These are phyloP conservation scores for Stephanodiscus triporus DNA, from an alignment of 108 stramenopile species.

Conservation along the genomic window DNA sequence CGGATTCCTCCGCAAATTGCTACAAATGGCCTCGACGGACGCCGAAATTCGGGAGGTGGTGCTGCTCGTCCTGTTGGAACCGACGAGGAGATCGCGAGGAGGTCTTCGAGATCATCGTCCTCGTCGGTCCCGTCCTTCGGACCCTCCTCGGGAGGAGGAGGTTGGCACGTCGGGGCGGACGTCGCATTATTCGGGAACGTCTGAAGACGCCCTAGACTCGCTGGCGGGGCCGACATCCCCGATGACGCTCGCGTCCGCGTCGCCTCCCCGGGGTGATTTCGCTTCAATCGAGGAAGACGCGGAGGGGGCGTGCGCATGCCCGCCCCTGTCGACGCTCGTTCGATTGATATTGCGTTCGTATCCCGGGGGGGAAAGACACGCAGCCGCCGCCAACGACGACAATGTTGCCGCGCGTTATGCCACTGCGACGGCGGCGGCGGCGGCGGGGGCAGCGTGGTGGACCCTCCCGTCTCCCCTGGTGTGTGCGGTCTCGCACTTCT, in stretches of 20 bases:
- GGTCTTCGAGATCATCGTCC: neutral
- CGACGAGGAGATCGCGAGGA: conserved; percentile 8
- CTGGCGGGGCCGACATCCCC: no score
- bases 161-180: no score
- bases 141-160: no score
- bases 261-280: neutral
- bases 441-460: conserved; percentile 29
- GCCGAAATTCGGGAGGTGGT: conserved; percentile 33
- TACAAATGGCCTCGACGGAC: conserved; percentile 21
- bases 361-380: neutral
- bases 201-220: no score
- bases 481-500: conserved; percentile 25
- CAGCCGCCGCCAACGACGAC: neutral
- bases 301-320: conserved; percentile 8
- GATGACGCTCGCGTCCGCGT: neutral
- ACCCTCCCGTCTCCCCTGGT: conserved; percentile 37
- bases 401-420: neutral
- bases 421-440: neutral
- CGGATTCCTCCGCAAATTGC: conserved; percentile 24
- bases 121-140: neutral
- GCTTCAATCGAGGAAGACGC: conserved; percentile 7
- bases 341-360: conserved; percentile 7
- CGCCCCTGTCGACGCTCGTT: conserved; percentile 9
- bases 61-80: conserved; percentile 36
- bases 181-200: no score